Evolutionary conservation across 2,329 filamentous ascomycete species (phyloP), one percentile per base, ranked within the genome.

Genomic region (Ilyonectria mors-panacis): DNA sequence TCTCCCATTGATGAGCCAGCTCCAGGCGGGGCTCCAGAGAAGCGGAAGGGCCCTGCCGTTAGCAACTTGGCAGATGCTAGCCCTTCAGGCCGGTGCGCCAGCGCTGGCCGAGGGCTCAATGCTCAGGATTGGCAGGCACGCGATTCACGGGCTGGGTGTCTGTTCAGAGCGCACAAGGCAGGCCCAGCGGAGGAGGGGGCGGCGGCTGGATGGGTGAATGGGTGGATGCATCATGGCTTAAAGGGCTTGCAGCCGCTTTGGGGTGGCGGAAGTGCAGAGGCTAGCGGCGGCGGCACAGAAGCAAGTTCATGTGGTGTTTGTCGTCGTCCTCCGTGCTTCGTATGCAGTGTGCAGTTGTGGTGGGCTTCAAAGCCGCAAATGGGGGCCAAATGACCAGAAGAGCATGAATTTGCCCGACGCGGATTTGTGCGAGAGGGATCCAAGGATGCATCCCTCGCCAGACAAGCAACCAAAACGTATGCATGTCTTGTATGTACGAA

Each of bases 1-100:
- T 65, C 33, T 60, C 63, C 54, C 30, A 30, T 65, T 65, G 51
- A 65, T 54, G 62, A 64, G 59, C 50, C 39, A n/a, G 39, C n/a
- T 33, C 47, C 48, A 35, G 17, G n/a, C 15, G 17, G 39, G 39
- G 39, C 39, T 42, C 30, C 30, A 63, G 54, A 26, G 26, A 10
- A 35, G 57, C 39, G 28, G 45, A 64, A 44, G 50, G 39, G 53
- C 50, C 39, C 39, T 55, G 47, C 55, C 55, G 45, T 35, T 58
- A n/a, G 42, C 42, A 58, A 58, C 42, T 55, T 51, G 51, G 39
- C 59, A 61, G 48, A 55, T 61, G 50, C 48, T 33, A 35, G 44
- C 19, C 44, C 12, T 47, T 26, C 44, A 47, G 44, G 44, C 39
- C 45, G 45, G 56, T 63, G 60, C 53, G 50, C 59, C 50, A 59